Base-by-base conservation (phyloP, 352 stramenopile genomes). In the Pythium scleroteichum region DNA sequence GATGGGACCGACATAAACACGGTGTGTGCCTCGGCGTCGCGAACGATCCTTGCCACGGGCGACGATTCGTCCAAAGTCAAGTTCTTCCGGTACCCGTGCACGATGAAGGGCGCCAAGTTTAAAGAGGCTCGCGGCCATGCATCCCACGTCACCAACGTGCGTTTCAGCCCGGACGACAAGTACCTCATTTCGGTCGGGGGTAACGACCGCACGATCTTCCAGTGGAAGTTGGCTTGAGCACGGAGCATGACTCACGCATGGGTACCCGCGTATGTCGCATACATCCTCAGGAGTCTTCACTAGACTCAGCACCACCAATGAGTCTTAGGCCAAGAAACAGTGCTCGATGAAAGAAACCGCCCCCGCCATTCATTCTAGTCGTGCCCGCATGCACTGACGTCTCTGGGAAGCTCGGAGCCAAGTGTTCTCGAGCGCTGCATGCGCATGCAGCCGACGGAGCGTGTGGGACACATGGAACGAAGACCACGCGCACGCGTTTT, bases 1-100 rank as follows among this genome's bases (percentile, higher is more conserved):
- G 87, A 96, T 41, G 84, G 85, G 26, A 96, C 82, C 0, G 89
- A 96, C 55, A 69, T 96, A 45, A 96, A 96, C 51, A 66, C 82
- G 4, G 78, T 88, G 26, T 90, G 82, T 49, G 76, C 78, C 24
- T 89, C 85, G 22, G 64, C 80, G 19, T 88, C 85, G 24, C 76
- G 79, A 13, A 85, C 73, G 40, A 68, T 89, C 8, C 68, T 97
- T 29, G 86, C 86, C 2, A 91, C 83, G 0, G 90, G 85, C 38
- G 88, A 96, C 29, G 88, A 97, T 61, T 73, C 70, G 5, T 76
- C 82, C 24, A 70, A 86, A 17, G 74, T 97, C 55, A 97, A 96
- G 58, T 50, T 97, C 24, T 97, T 96, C 62, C 85, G 84, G 50
- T 96, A 92, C 46, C 90, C 90, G 23, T 90, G 83, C 69, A 76